phyloP scores from a whole-genome alignment of 2,329 filamentous ascomycete genomes.

The Alternaria sp. region DNA sequence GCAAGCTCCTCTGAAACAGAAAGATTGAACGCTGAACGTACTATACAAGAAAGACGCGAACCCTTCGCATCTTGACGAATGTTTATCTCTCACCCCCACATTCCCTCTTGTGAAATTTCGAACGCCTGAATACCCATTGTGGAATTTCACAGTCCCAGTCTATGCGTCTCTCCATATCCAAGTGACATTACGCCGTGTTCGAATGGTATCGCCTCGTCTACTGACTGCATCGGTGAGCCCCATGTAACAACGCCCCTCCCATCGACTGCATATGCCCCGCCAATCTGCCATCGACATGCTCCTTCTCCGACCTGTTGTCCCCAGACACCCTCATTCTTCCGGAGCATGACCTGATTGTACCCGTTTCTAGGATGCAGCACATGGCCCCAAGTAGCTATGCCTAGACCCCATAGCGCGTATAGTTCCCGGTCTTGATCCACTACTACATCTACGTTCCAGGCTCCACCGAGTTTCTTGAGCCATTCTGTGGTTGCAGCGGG shows the following conservation, averaged over 20 bases:
- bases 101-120: background rate
- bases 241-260: constrained; percentile 44
- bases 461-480: constrained; percentile 65
- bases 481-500: constrained; percentile 64
- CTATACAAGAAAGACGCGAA: background rate
- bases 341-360: constrained; percentile 46
- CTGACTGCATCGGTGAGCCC: constrained; percentile 47
- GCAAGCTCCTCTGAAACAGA: background rate
- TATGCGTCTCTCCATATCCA: constrained; percentile 23
- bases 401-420: constrained; percentile 68
- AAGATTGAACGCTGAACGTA: background rate
- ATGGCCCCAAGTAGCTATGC: constrained; percentile 51
- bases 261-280: constrained; percentile 46
- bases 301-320: constrained; percentile 47
- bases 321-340: constrained; percentile 47
- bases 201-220: constrained; percentile 42
- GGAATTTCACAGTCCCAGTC: background rate
- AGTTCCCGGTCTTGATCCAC: constrained; percentile 65
- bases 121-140: background rate
- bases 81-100: background rate
- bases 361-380: constrained; percentile 47
- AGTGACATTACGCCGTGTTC: constrained; percentile 45
- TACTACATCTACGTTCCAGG: constrained; percentile 64
- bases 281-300: constrained; percentile 47
- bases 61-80: background rate